A percentile compares a stretch with the other conserved stretches of the same genome.
phyloP scores from a whole-genome alignment of 352 stramenopile species.

The Blastocystis sp. region DNA sequence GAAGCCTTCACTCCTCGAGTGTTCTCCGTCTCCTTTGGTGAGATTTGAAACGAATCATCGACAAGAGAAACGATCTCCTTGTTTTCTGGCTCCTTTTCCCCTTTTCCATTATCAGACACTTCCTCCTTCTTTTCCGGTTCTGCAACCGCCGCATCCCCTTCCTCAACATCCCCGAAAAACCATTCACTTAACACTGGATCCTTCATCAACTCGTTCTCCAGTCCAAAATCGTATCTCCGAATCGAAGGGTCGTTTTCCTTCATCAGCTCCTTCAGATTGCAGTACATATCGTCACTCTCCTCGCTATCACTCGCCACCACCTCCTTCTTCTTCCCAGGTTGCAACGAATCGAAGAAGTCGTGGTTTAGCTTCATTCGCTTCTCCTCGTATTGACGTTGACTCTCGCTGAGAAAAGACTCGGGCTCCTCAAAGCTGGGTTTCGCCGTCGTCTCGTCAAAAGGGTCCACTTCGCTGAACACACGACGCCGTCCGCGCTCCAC shows the following conservation, averaged over 20 bases:
- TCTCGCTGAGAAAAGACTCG: neutral
- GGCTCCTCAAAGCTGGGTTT: neutral
- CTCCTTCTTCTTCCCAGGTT: neutral
- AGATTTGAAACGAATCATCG: too few relatives aligned
- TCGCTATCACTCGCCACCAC: too few relatives aligned
- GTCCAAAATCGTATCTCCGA: neutral
- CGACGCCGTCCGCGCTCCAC: neutral
- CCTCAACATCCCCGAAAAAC: neutral
- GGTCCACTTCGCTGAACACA: neutral
- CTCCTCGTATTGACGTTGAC: neutral
- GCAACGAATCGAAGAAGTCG: neutral
- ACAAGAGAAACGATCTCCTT: too few relatives aligned
- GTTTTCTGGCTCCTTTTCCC: neutral
- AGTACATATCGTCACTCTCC: neutral
- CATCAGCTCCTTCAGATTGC: constrained; percentile 38
- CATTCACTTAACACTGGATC: neutral
- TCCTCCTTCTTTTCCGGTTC: neutral
- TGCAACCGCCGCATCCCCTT: neutral
- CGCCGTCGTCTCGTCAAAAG: neutral
- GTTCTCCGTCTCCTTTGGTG: too few relatives aligned
- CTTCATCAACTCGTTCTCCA: neutral
- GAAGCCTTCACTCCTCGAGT: too few relatives aligned
- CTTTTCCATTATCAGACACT: neutral
- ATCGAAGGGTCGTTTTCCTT: constrained; percentile 6
- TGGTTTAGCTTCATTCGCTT: constrained; percentile 28